Conservation (phyloP, 2,329 filamentous ascomycete species). For the Biscogniauxia sp. region DNA sequence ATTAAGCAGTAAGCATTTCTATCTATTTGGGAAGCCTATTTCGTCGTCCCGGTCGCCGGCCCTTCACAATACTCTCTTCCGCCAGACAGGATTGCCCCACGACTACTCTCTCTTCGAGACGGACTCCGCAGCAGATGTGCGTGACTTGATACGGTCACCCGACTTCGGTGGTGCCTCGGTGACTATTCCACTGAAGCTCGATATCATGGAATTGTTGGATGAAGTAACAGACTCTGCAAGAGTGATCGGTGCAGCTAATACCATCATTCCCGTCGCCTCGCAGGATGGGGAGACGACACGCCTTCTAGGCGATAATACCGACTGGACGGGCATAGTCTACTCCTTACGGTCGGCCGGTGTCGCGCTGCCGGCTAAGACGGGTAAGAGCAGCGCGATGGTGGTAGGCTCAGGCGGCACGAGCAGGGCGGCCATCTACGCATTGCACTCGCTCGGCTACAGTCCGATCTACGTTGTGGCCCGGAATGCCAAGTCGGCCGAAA, state of each 20-base stretch:
- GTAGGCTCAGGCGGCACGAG: constrained; percentile 91
- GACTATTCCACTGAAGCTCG: constrained; percentile 91
- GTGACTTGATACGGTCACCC: constrained; percentile 62
- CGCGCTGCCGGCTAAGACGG: constrained; percentile 35
- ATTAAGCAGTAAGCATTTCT: constrained; percentile 74
- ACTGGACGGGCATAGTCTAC: constrained; percentile 89
- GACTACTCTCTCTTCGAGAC: constrained; percentile 78
- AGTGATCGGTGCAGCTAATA: constrained; percentile 91
- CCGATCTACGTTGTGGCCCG: constrained; percentile 88
- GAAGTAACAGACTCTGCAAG: constrained; percentile 75
- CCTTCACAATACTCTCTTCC: constrained; percentile 85
- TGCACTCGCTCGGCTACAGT: constrained; percentile 77
- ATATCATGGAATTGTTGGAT: constrained; percentile 80
- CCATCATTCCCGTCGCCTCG: constrained; percentile 64
- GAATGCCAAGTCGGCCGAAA: constrained; percentile 63
- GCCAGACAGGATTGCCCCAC: constrained; percentile 75
- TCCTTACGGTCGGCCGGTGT: constrained; percentile 71
- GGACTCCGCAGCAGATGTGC: constrained; percentile 57
- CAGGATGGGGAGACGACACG: constrained; percentile 43
- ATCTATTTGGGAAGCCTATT: constrained; percentile 85
- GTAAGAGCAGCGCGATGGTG: constrained; percentile 65
- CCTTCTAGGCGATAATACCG: constrained; percentile 87
- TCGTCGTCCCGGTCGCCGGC: constrained; percentile 79
- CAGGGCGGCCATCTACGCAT: constrained; percentile 83
- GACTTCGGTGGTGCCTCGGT: constrained; percentile 92